Evolutionary conservation across 305 asterid genomes (phyloP).

Genomic region (Fraxinus paxiana): DNA sequence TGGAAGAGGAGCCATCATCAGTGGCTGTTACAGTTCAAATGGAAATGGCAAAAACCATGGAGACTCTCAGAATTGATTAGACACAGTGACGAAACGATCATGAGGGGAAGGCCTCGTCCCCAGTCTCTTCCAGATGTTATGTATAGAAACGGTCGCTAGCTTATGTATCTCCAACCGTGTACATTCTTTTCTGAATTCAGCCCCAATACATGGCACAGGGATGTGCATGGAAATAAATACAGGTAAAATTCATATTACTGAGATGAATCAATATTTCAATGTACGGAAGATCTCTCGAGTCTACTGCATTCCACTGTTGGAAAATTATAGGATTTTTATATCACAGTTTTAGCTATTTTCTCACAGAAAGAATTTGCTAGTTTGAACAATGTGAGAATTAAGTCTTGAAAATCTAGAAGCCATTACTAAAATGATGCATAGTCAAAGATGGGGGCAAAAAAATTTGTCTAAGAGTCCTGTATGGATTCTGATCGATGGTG

Average conservation of each 20-base stretch:
- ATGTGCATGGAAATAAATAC: constrained; percentile 23
- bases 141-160: constrained; percentile 69
- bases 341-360: background rate
- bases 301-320: background rate
- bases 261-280: background rate
- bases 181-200: constrained; percentile 36
- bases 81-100: constrained; percentile 91
- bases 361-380: background rate
- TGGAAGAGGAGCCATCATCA: constrained; percentile 99
- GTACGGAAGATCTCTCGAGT: background rate
- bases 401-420: background rate
- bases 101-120: constrained; percentile 80
- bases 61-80: constrained; percentile 88
- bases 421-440: background rate
- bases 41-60: constrained; percentile 99
- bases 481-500: background rate
- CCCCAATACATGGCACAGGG: constrained; percentile 37
- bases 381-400: background rate
- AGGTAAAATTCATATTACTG: constrained; percentile 21
- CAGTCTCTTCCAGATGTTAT: constrained; percentile 64
- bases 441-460: background rate
- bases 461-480: background rate
- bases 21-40: constrained; percentile 96
- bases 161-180: constrained; percentile 22
- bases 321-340: background rate